Conservation (phyloP, 768 basidiomycete genomes). For the Xerocomellus chrysenteron region DNA sequence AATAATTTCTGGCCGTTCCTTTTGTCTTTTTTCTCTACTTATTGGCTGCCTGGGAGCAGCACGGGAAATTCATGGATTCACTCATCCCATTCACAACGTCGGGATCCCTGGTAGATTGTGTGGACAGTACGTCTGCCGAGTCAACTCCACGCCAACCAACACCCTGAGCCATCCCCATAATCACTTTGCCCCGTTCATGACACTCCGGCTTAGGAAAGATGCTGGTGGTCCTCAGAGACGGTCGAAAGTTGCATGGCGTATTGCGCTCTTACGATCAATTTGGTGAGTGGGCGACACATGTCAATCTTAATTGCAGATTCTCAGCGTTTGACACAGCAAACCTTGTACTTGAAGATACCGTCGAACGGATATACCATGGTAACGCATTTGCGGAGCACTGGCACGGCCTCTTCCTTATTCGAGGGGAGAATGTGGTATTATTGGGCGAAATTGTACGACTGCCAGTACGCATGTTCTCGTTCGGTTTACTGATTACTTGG, state of each 20-base stretch:
- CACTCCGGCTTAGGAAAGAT: conserved; percentile 80
- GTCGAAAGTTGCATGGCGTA: conserved; percentile 94
- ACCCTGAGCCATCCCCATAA: conserved; percentile 46
- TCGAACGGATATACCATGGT: conserved; percentile 92
- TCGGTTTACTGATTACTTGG: conserved; percentile 2
- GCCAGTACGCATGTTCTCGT: conserved; percentile 1
- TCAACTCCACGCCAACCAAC: conserved; percentile 47
- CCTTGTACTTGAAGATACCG: conserved; percentile 92
- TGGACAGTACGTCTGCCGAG: conserved; percentile 95
- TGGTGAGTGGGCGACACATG: conserved; percentile 51
- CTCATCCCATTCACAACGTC: conserved; percentile 98
- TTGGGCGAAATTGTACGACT: conserved; percentile 90
- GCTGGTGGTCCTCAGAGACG: conserved; percentile 94
- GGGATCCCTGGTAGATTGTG: conserved; percentile 97
- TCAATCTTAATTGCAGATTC: background rate
- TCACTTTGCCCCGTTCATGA: conserved; percentile 26
- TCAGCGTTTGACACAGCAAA: conserved; percentile 62
- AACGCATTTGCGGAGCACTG: conserved; percentile 85
- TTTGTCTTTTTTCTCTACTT: conserved; percentile 32
- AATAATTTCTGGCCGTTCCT: conserved; percentile 24
- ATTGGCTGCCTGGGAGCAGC: conserved; percentile 40
- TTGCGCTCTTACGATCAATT: conserved; percentile 98
- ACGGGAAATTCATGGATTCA: conserved; percentile 71
- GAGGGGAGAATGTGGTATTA: conserved; percentile 97
- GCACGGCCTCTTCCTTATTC: conserved; percentile 89